Conservation (phyloP, 106 monocot genomes). For the Dendrobium chrysotoxum region DNA sequence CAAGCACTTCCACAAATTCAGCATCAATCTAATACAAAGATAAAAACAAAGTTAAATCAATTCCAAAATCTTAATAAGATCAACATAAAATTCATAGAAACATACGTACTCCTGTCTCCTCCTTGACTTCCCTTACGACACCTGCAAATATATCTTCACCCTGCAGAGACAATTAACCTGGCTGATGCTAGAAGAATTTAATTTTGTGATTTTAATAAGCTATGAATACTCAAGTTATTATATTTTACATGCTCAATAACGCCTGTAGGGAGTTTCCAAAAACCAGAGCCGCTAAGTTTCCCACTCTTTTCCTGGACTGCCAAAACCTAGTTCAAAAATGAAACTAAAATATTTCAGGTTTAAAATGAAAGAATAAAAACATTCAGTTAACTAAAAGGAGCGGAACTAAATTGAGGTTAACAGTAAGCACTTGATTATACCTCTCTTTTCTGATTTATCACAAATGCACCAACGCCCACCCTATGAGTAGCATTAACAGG, state of each 20-base stretch:
- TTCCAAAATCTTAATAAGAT: not conserved
- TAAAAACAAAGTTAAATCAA: not conserved
- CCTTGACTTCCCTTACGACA: conserved; percentile 87
- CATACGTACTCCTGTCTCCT: conserved; percentile 88
- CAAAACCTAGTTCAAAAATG: conserved; percentile 48
- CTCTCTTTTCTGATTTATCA: conserved; percentile 85
- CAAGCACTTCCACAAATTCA: conserved; percentile 86
- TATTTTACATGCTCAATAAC: conserved; percentile 70
- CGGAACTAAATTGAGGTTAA: not conserved
- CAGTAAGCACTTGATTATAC: conserved; percentile 24
- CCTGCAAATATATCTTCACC: conserved; percentile 84
- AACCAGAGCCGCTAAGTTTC: conserved; percentile 45
- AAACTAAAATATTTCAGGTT: not conserved
- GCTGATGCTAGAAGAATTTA: not conserved
- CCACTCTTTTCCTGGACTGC: conserved; percentile 93
- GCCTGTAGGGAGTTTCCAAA: conserved; percentile 96
- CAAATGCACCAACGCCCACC: conserved; percentile 89
- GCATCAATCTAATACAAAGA: conserved; percentile 54
- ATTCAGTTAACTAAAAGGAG: not conserved
- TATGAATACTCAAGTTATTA: not conserved
- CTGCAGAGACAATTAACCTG: conserved; percentile 23
- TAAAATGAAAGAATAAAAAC: not conserved
- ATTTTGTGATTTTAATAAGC: not conserved
- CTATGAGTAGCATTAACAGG: conserved; percentile 86
- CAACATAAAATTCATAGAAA: not conserved